These are phyloP conservation scores for Marasmius fiardii DNA, from an alignment of 1,284 basidiomycete species.

Conservation along the genomic window DNA sequence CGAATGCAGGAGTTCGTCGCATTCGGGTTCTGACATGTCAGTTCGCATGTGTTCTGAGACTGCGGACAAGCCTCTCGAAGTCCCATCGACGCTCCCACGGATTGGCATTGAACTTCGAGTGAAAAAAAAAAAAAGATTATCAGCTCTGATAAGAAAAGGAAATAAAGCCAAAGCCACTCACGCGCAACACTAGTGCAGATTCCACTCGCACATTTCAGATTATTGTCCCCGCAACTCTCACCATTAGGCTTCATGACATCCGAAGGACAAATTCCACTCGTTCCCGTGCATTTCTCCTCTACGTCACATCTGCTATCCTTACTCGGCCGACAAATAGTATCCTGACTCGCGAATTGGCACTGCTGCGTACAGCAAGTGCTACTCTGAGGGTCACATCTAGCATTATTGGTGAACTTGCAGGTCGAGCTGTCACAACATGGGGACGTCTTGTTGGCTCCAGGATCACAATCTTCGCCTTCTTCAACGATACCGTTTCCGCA, in stretches of 20 bases:
- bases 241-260: conserved; percentile 68
- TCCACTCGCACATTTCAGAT: conserved; percentile 78
- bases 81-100: conserved; percentile 66
- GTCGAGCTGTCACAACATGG: conserved; percentile 77
- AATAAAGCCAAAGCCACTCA: conserved; percentile 31
- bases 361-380: conserved; percentile 71
- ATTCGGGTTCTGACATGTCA: conserved; percentile 78
- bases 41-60: conserved; percentile 60
- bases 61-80: conserved; percentile 66
- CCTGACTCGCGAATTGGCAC: conserved; percentile 68
- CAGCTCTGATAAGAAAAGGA: conserved; percentile 10
- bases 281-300: conserved; percentile 80
- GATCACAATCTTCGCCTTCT: conserved; percentile 71
- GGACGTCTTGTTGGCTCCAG: conserved; percentile 31
- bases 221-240: conserved; percentile 51
- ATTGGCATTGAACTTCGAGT: conserved; percentile 71
- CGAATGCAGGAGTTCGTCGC: conserved; percentile 66
- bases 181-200: conserved; percentile 76
- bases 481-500: conserved; percentile 82
- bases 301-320: conserved; percentile 72
- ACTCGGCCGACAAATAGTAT: conserved; percentile 71
- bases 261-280: conserved; percentile 67
- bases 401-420: conserved; percentile 73
- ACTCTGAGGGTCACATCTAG: conserved; percentile 80
- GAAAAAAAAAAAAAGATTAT: conserved; percentile 2